A percentile compares a stretch with the other conserved stretches of the same genome.
Conservation (phyloP, 2,329 filamentous ascomycete species). For the Penicillium nordicum region DNA sequence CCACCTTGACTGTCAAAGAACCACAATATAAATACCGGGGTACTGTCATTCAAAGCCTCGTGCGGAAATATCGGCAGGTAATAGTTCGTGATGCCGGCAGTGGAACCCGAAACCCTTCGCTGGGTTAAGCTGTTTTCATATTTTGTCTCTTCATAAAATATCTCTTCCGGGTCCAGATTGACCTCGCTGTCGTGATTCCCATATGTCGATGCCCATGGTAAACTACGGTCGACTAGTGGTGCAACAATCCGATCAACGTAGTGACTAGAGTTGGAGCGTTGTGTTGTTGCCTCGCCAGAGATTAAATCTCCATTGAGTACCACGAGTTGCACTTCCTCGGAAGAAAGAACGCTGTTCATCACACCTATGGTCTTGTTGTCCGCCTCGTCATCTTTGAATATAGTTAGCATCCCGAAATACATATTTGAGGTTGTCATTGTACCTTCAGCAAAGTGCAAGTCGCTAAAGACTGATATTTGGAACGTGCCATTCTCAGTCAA, state of each 20-base stretch:
- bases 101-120: conserved; percentile 39
- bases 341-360: conserved; percentile 56
- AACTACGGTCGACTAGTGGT: conserved; percentile 54
- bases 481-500: conserved; percentile 37
- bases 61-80: conserved; percentile 50
- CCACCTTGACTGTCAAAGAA: conserved; percentile 69
- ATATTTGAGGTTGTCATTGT: conserved; percentile 42
- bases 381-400: conserved; percentile 30
- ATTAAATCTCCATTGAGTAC: conserved; percentile 70
- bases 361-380: conserved; percentile 58
- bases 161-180: conserved; percentile 52
- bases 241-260: conserved; percentile 60
- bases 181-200: conserved; percentile 66
- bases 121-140: conserved; percentile 41
- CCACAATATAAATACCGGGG: conserved; percentile 57
- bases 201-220: conserved; percentile 66
- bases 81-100: conserved; percentile 53
- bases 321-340: conserved; percentile 58
- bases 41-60: conserved; percentile 36
- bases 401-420: conserved; percentile 33
- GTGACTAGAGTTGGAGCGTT: conserved; percentile 51
- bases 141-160: conserved; percentile 42
- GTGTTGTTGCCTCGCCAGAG: conserved; percentile 61
- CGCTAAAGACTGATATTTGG: conserved; percentile 60
- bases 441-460: conserved; percentile 71